phyloP scores from a whole-genome alignment of 2,329 filamentous ascomycete species.

The Aspergillus quadrilineatus region DNA sequence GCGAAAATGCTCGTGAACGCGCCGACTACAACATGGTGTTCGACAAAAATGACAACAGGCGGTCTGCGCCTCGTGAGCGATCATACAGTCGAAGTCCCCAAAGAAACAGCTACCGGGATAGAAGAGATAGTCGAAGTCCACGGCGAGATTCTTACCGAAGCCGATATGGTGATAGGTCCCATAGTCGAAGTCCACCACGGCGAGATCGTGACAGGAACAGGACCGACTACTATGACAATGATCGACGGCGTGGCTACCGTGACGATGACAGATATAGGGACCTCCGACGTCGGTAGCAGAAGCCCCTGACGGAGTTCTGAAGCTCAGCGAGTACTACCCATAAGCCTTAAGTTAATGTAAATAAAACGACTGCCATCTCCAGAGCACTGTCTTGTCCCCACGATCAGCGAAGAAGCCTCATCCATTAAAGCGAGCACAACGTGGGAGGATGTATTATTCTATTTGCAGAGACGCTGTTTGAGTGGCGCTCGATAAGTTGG shows the following conservation, averaged over 20 bases:
- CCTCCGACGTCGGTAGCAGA: slow-evolving; percentile 23
- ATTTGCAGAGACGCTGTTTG: slow-evolving; percentile 1
- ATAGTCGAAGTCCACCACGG: slow-evolving; percentile 31
- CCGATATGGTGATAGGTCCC: slow-evolving; percentile 41
- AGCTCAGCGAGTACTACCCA: neutral
- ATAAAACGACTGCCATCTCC: neutral
- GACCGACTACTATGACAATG: slow-evolving; percentile 37
- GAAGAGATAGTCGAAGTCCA: slow-evolving; percentile 32
- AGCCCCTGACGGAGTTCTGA: neutral
- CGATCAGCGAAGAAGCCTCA: neutral
- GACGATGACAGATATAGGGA: slow-evolving; percentile 33
- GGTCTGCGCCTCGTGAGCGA: slow-evolving; percentile 21
- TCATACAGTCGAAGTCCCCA: slow-evolving; percentile 50
- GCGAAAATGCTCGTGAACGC: slow-evolving; percentile 50
- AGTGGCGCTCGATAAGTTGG: slow-evolving; percentile 12
- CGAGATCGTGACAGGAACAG: slow-evolving; percentile 37
- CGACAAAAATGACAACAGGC: slow-evolving; percentile 51
- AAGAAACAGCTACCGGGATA: slow-evolving; percentile 30
- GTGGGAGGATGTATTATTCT: neutral
- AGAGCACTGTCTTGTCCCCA: neutral
- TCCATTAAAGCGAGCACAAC: slow-evolving; percentile 5
- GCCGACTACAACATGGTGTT: slow-evolving; percentile 77
- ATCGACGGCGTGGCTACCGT: slow-evolving; percentile 26
- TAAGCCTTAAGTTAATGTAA: neutral
- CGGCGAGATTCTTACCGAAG: slow-evolving; percentile 26